phyloP scores from a whole-genome alignment of 345 rosid species.

The Moringa oleifera region DNA sequence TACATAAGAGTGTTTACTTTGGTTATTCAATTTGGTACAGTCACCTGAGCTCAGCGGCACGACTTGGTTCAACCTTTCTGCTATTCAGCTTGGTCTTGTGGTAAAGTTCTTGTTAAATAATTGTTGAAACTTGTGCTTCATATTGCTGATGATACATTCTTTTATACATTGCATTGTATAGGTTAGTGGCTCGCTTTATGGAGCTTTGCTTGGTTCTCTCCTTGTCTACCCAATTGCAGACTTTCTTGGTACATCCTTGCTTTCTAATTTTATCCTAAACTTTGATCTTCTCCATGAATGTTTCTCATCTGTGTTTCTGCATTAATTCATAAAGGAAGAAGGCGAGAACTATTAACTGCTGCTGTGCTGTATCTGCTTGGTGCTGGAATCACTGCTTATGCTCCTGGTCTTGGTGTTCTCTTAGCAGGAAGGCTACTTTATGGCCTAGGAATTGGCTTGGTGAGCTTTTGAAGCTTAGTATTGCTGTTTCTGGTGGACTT shows the following conservation, averaged over 20 bases:
- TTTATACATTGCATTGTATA: slow-evolving; percentile 26
- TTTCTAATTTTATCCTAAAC: slow-evolving; percentile 1
- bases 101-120: slow-evolving; percentile 37
- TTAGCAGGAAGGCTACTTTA: slow-evolving; percentile 78
- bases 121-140: background rate
- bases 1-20: background rate
- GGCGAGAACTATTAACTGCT: slow-evolving; percentile 76
- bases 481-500: slow-evolving; percentile 5
- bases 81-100: slow-evolving; percentile 93
- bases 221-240: slow-evolving; percentile 84
- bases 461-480: slow-evolving; percentile 33
- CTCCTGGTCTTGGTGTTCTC: slow-evolving; percentile 68
- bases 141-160: slow-evolving; percentile 10
- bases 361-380: slow-evolving; percentile 61
- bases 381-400: slow-evolving; percentile 48
- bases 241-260: slow-evolving; percentile 61
- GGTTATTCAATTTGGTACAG: slow-evolving; percentile 34
- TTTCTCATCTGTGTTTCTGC: slow-evolving; percentile 12
- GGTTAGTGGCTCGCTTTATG: slow-evolving; percentile 97
- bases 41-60: slow-evolving; percentile 84
- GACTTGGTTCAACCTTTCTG: slow-evolving; percentile 81
- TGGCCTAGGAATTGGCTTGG: slow-evolving; percentile 89
- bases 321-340: slow-evolving; percentile 52
- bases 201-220: slow-evolving; percentile 88
- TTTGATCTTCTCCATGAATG: slow-evolving; percentile 4